These are phyloP conservation scores for Trichoderma breve DNA, from an alignment of 2,329 filamentous ascomycete species.

Conservation along the genomic window DNA sequence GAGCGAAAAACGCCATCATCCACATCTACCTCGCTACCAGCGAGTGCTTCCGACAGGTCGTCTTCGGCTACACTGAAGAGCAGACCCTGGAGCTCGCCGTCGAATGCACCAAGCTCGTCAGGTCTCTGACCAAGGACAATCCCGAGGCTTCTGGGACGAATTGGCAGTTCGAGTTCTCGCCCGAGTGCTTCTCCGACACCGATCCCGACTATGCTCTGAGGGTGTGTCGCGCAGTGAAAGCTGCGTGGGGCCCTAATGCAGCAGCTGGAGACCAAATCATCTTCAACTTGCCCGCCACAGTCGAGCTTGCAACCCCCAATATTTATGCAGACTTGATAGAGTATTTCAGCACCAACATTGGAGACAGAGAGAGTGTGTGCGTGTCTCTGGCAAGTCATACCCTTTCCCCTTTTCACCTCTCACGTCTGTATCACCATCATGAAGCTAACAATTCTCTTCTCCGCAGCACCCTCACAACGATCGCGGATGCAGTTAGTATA, in stretches of 20 bases:
- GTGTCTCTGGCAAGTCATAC: constrained; percentile 3
- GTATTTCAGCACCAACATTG: background rate
- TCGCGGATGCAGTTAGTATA: constrained; percentile 7
- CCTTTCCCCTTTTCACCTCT: background rate
- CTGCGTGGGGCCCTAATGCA: background rate
- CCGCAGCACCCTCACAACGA: constrained; percentile 4
- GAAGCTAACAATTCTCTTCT: background rate
- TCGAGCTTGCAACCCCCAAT: constrained; percentile 2
- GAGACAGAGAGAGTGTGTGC: constrained; percentile 2
- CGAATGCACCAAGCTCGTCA: constrained; percentile 7
- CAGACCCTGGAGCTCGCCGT: constrained; percentile 2
- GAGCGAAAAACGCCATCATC: background rate
- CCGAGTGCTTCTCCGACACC: constrained; percentile 6
- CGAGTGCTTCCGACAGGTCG: constrained; percentile 8
- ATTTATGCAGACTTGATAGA: constrained; percentile 1
- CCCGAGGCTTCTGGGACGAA: background rate
- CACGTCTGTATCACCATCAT: background rate
- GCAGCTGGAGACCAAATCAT: constrained; percentile 6
- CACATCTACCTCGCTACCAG: constrained; percentile 4
- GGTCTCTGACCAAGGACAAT: constrained; percentile 4
- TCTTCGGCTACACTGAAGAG: constrained; percentile 4
- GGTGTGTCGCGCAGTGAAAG: constrained; percentile 3
- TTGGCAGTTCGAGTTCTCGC: constrained; percentile 6
- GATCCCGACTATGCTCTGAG: constrained; percentile 1
- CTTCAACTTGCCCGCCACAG: constrained; percentile 5